Conservation (phyloP, 306 rosid species). For the Corylus avellana region DNA sequence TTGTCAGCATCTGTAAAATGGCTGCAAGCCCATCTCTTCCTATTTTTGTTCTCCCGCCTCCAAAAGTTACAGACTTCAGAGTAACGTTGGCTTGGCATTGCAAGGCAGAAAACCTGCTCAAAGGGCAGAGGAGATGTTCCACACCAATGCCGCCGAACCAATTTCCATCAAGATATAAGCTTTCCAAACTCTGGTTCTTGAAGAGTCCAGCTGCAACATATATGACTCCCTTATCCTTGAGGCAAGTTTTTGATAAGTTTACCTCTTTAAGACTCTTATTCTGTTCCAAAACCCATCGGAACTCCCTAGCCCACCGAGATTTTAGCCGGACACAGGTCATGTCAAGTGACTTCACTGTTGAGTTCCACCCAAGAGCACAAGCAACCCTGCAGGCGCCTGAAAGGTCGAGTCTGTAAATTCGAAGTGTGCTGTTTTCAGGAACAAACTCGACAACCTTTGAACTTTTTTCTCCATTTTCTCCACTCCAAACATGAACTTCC, state of each 20-base stretch:
- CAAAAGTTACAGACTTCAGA: slow-evolving; percentile 64
- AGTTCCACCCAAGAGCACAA: slow-evolving; percentile 81
- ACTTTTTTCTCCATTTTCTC: slow-evolving; percentile 62
- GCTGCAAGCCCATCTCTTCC: slow-evolving; percentile 85
- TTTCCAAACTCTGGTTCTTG: slow-evolving; percentile 66
- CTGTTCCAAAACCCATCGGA: slow-evolving; percentile 83
- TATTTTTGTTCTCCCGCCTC: slow-evolving; percentile 79
- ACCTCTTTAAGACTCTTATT: slow-evolving; percentile 70
- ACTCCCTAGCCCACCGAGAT: slow-evolving; percentile 84
- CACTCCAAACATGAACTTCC: slow-evolving; percentile 93
- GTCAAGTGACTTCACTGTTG: slow-evolving; percentile 74
- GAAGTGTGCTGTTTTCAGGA: slow-evolving; percentile 66
- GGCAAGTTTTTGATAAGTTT: slow-evolving; percentile 66
- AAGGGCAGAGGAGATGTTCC: slow-evolving; percentile 84
- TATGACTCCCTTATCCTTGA: slow-evolving; percentile 76
- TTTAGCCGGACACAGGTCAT: slow-evolving; percentile 79
- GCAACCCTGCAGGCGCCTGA: slow-evolving; percentile 80
- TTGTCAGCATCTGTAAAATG: slow-evolving; percentile 56
- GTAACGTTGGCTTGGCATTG: slow-evolving; percentile 83
- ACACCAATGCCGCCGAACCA: slow-evolving; percentile 67
- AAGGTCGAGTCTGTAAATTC: slow-evolving; percentile 66
- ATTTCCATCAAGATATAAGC: slow-evolving; percentile 70
- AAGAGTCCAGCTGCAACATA: slow-evolving; percentile 89
- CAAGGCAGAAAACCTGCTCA: slow-evolving; percentile 81
- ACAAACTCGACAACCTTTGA: slow-evolving; percentile 88